phyloP scores from a whole-genome alignment of 108 stramenopile genomes.

The Mediolabrus comicus region DNA sequence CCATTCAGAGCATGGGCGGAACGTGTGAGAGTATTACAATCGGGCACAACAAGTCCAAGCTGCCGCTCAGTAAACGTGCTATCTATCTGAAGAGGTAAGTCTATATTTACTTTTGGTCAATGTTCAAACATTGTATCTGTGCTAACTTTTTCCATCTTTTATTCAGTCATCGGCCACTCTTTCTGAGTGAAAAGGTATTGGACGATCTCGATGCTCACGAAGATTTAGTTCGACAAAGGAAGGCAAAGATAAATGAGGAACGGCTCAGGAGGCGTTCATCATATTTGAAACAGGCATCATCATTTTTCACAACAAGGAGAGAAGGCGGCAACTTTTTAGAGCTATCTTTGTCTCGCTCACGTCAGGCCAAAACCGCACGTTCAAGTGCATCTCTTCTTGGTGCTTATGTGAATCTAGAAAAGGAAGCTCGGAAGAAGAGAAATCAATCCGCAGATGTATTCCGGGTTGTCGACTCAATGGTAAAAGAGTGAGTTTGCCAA shows the following conservation, averaged over 20 bases:
- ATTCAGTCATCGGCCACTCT: slow-evolving; percentile 32
- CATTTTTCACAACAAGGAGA: slow-evolving; percentile 17
- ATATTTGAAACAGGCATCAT: slow-evolving; percentile 11
- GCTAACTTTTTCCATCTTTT: background rate
- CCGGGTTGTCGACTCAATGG: slow-evolving; percentile 18
- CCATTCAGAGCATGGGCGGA: slow-evolving; percentile 43
- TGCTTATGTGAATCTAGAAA: slow-evolving; percentile 65
- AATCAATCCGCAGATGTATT: slow-evolving; percentile 9
- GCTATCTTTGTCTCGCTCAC: slow-evolving; percentile 42
- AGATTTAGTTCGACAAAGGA: slow-evolving; percentile 35
- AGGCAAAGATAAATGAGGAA: slow-evolving; percentile 14
- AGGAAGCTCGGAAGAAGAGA: slow-evolving; percentile 39
- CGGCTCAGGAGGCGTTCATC: background rate
- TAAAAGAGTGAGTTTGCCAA: slow-evolving; percentile 26
- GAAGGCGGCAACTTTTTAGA: slow-evolving; percentile 36
- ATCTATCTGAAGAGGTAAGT: slow-evolving; percentile 4
- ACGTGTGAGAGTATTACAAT: slow-evolving; percentile 60
- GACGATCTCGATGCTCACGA: slow-evolving; percentile 43
- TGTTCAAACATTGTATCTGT: too few species aligned
- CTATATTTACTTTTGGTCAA: background rate
- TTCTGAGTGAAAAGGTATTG: slow-evolving; percentile 49
- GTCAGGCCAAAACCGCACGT: slow-evolving; percentile 32
- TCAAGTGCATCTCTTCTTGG: slow-evolving; percentile 52
- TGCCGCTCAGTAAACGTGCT: slow-evolving; percentile 22
- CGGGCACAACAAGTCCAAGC: slow-evolving; percentile 63